Evolutionary conservation across 225 moss, liverwort and hornwort species (phyloP).

Genomic region (Pseudisothecium myosuroides): DNA sequence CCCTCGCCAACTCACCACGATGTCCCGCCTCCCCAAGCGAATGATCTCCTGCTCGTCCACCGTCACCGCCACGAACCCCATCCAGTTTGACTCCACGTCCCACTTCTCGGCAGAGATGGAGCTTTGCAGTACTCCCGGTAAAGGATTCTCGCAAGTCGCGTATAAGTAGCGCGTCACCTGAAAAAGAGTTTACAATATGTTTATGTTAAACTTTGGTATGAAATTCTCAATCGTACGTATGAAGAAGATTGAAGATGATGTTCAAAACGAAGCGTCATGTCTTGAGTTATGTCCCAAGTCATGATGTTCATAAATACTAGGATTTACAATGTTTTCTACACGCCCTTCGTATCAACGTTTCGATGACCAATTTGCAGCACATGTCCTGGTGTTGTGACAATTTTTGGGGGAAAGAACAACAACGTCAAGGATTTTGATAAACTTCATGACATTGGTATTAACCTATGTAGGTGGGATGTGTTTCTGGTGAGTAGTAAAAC

Average conservation of each 20-base stretch:
- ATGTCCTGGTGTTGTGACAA: neutral
- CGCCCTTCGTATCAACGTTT: neutral
- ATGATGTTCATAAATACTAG: neutral
- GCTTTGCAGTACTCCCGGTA: conserved; percentile 15
- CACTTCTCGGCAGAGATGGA: conserved; percentile 24
- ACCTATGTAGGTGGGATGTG: neutral
- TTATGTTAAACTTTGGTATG: neutral
- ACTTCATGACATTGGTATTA: neutral
- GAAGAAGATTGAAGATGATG: neutral
- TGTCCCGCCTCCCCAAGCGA: conserved; percentile 55
- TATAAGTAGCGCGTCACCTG: conserved; percentile 46
- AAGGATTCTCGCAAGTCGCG: conserved; percentile 26
- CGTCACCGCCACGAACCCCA: conserved; percentile 60
- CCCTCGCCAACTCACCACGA: conserved; percentile 66
- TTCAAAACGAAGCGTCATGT: neutral
- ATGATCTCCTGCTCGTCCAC: conserved; percentile 24
- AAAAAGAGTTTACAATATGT: neutral
- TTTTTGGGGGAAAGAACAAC: neutral
- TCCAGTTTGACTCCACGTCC: conserved; percentile 61
- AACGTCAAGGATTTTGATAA: neutral
- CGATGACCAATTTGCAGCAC: neutral
- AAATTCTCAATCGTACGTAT: no score
- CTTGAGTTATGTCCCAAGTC: no score
- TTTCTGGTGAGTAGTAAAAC: neutral
- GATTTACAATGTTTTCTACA: neutral